Base-by-base conservation (phyloP, 495 filamentous ascomycete species). In the Aspergillus sclerotioniger region DNA sequence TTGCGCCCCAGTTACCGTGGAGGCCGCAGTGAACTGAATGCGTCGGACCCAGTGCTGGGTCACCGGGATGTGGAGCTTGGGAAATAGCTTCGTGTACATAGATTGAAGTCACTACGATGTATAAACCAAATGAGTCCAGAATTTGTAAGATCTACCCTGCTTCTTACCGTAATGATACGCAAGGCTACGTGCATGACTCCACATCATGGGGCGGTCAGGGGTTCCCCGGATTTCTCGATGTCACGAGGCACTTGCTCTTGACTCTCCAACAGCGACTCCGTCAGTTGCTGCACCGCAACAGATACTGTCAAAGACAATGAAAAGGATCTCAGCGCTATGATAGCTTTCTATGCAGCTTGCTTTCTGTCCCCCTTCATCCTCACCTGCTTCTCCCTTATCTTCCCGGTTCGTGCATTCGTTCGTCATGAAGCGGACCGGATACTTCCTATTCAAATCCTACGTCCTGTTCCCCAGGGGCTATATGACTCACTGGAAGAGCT, bases 401-500 rank as follows among this genome's bases (percentile, higher is more conserved):
- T 48, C n/a, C 5, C 35, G 9, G 41, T 50, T 17, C 46, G 45
- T 12, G 49, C 45, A 17, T 39, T 56, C 17, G 39, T 55, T 28
- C 20, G 4, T 8, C n/a, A 13, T 16, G 33, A 3, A 41, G 16
- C n/a, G 25, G 17, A 44, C 51, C 3, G 16, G 21, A 28, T 31
- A 32, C 2, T 4, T 16, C 9, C 55, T 37, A 28, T 39, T 59
- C 37, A 64, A 67, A 19, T 51, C 50, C 8, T 64, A 56, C 25
- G 48, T 28, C 13, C 53, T 19, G 76, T 96, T 53, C 87, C 90
- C 4, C 59, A 67, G 48, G 67, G 76, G 32, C 81, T 96, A 59
- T 98, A 94, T 75, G 71, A 79, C 54, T 89, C 91, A 13, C 82
- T 98, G 20, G 90, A 96, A 64, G 90, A 95, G 67, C 74, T 92